phyloP scores from a whole-genome alignment of 306 rosid species.

The Pyrus bretschneideri region DNA sequence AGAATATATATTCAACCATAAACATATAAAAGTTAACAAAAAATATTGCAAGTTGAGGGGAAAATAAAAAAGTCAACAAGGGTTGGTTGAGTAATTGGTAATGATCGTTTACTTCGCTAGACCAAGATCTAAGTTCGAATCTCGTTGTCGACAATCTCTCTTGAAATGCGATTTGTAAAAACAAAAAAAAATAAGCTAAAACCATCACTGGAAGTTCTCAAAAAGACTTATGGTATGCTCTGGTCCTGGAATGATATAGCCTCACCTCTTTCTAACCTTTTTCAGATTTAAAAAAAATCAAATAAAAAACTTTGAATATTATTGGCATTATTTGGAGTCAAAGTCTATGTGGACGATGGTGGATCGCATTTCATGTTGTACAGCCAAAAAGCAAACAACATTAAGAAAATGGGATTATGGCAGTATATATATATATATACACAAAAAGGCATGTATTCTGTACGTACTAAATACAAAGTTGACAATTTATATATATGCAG shows the following conservation, averaged over 20 bases:
- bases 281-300: background rate
- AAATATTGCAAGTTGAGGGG: constrained; percentile 22
- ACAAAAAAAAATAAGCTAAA: too few species aligned
- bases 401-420: constrained; percentile 16
- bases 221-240: too few species aligned
- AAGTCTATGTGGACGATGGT: constrained; percentile 31
- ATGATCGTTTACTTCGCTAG: too few species aligned
- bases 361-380: constrained; percentile 31
- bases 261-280: too few species aligned
- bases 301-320: background rate
- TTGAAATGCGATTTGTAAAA: too few species aligned
- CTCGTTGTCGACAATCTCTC: too few species aligned
- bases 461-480: background rate
- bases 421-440: background rate
- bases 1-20: background rate
- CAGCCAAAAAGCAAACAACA: constrained; percentile 18
- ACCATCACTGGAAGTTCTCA: too few species aligned
- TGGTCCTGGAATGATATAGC: too few species aligned
- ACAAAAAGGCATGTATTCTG: background rate
- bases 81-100: too few species aligned
- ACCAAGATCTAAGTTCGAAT: too few species aligned
- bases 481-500: background rate
- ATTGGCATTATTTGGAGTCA: constrained; percentile 15
- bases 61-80: background rate
- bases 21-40: background rate